Evolutionary conservation across 495 filamentous ascomycete genomes (phyloP), one percentile per base, ranked within the genome.

Genomic region (Aspergillus leporis): DNA sequence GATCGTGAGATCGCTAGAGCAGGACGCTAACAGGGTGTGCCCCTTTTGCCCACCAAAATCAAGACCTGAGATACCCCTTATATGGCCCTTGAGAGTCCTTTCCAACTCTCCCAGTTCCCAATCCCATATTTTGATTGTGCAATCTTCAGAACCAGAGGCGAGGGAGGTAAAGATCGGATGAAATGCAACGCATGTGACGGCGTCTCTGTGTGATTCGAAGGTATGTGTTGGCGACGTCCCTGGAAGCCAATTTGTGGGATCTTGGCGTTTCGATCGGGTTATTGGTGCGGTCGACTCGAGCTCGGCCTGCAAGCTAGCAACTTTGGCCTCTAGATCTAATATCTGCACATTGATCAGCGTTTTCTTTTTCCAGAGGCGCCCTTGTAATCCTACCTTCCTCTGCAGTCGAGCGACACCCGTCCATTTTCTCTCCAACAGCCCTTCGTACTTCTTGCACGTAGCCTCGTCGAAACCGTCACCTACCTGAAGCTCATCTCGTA

Each of bases 61-160:
- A 49, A 97, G 84, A 67, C 94, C 92, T 16, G 94, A 68, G 3
- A 98, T 92, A 7, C 89, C 85, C 67, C 91, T 95, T 3, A 91
- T 96, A 69, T 98, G 94, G 2, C 93, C 93, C 66, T 97, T 97
- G 43, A 97, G 81, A 0, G 94, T 98, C 28, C 88, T 75, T 67
- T 97, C 93, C 9, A 97, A 81, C 70, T 97, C 93, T 21, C 94
- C 94, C 18, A 96, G 76, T 64, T 98, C 94, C 91, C 92, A 97
- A 66, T 97, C 94, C 94, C 94, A 98, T 51, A 98, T 92, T 69
- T 98, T 98, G 68, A 98, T 83, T 22, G 91, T 97, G 21, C 85
- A 87, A 70, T 98, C 93, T 72, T 97, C 94, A 38, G 93, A 96
- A 18, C 91, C 94, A 0, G 92, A 94, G 14, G 94, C 94, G 12